phyloP scores from a whole-genome alignment of 768 basidiomycete species.

The Boletus eberwhitei region DNA sequence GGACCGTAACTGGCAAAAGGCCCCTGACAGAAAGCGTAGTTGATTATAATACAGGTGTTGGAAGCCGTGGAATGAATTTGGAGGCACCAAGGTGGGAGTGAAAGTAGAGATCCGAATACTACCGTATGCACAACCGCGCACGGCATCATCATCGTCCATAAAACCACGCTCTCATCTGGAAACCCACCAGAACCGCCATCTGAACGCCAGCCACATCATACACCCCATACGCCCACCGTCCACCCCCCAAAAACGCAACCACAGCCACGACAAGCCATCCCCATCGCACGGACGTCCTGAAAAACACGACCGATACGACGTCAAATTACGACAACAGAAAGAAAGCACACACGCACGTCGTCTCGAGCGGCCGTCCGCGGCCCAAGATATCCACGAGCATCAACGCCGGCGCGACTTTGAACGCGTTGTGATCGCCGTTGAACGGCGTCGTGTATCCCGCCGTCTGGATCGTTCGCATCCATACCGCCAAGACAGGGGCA shows the following conservation, averaged over 20 bases:
- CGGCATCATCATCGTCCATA: neutral
- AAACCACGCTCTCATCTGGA: constrained; percentile 5
- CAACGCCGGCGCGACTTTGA: constrained; percentile 62
- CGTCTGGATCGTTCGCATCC: constrained; percentile 82
- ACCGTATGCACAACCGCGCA: too few species aligned
- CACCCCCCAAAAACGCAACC: constrained; percentile 62
- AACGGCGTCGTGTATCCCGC: constrained; percentile 79
- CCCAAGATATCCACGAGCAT: constrained; percentile 60
- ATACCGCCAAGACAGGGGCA: constrained; percentile 78
- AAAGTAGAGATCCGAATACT: too few species aligned
- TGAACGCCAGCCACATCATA: constrained; percentile 56
- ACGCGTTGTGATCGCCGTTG: constrained; percentile 73
- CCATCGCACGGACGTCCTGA: constrained; percentile 44
- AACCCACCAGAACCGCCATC: constrained; percentile 12
- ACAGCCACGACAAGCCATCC: constrained; percentile 46
- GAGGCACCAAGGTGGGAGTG: too few species aligned
- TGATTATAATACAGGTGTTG: too few species aligned
- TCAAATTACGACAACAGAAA: neutral
- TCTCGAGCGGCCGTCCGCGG: constrained; percentile 44
- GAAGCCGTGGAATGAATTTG: too few species aligned
- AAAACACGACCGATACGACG: neutral
- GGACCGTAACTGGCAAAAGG: too few species aligned
- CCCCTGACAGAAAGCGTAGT: too few species aligned
- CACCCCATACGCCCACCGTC: constrained; percentile 61
- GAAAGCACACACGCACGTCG: constrained; percentile 34